Base-by-base conservation (phyloP, 805 yeast genomes). In the Starmerella geochares region DNA sequence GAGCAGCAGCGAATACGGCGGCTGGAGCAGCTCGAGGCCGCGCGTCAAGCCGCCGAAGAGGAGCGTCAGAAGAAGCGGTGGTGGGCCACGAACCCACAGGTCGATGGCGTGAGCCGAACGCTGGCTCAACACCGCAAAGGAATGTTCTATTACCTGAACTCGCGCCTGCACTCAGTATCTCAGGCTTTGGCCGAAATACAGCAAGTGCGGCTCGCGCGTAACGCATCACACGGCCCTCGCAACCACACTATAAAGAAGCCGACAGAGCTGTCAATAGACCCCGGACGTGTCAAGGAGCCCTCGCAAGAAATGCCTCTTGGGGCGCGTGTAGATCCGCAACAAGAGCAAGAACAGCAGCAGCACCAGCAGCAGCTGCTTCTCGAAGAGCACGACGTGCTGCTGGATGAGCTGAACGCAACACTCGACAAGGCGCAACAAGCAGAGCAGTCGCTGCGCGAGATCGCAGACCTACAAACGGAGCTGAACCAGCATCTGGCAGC, bases 401-500 rank as follows among this genome's bases (percentile, higher is more conserved):
- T 69, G 7, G 65, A 65, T 10, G 69, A 66, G 40, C 62, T 69
- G 35, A 64, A 62, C 44, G 58, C 61, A 16, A 61, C 66, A 9
- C 60, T 67, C 17, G 64, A 62, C 38, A 65, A 67, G 51, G 71
- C 70, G 3, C 58, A 62, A 37, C 58, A 58, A 33, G 72, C 71
- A 2, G 73, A 69, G 54, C 60, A 59, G 55, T 65, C 71, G 24
- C 60, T 69, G 56, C 58, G 59, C 19, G 95, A 86, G 60, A 81
- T 88, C 38, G 75, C 87, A 0, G 76, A 80, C 48, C 65, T 88
- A 54, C 90, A 87, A 60, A 71, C 80, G 21, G 92, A 85, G 60
- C 70, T 87, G 48, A 74, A 85, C 11, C 70, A 80, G 48, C 94
- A 88, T 62, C 69, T 87, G 43, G 76, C 77, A 21, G 64, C 77